A percentile compares a stretch with the other conserved stretches of the same genome.
These are phyloP conservation scores for Ramularia endophylla DNA, from an alignment of 2,329 filamentous ascomycete species.

Conservation along the genomic window DNA sequence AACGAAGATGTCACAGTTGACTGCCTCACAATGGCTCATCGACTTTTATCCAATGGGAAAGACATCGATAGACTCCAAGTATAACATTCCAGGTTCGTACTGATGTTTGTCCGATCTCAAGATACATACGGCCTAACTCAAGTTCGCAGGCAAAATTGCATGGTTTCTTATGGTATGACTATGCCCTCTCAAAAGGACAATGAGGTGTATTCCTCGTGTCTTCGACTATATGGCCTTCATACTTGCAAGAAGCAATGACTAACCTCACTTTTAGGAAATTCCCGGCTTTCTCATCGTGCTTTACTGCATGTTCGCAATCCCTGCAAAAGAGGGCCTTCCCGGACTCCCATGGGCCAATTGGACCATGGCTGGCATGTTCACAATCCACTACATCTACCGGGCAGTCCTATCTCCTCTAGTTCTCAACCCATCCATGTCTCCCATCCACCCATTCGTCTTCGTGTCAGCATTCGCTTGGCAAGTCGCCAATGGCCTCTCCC, in stretches of 20 bases:
- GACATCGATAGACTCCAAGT: slow-evolving; percentile 64
- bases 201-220: too few species aligned
- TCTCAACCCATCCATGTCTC: slow-evolving; percentile 83
- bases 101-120: too few species aligned
- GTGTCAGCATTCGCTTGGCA: slow-evolving; percentile 65
- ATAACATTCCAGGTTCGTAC: slow-evolving; percentile 92
- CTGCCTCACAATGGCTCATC: slow-evolving; percentile 66
- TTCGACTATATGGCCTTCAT: too few species aligned
- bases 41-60: slow-evolving; percentile 90
- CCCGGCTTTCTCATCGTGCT: slow-evolving; percentile 70
- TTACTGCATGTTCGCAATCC: slow-evolving; percentile 70
- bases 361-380: slow-evolving; percentile 63
- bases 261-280: too few species aligned
- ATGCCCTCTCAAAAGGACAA: too few species aligned
- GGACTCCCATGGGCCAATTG: slow-evolving; percentile 69
- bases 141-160: too few species aligned
- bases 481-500: slow-evolving; percentile 66
- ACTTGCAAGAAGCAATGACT: too few species aligned
- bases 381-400: slow-evolving; percentile 86
- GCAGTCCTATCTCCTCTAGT: slow-evolving; percentile 75
- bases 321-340: slow-evolving; percentile 50
- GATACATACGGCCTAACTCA: too few species aligned
- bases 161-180: slow-evolving; percentile 93
- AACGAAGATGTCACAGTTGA: slow-evolving; percentile 49
- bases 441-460: slow-evolving; percentile 69